Evolutionary conservation across 2,329 filamentous ascomycete species (phyloP), one percentile per base, ranked within the genome.

Genomic region (Drechslerella coelobrocha): DNA sequence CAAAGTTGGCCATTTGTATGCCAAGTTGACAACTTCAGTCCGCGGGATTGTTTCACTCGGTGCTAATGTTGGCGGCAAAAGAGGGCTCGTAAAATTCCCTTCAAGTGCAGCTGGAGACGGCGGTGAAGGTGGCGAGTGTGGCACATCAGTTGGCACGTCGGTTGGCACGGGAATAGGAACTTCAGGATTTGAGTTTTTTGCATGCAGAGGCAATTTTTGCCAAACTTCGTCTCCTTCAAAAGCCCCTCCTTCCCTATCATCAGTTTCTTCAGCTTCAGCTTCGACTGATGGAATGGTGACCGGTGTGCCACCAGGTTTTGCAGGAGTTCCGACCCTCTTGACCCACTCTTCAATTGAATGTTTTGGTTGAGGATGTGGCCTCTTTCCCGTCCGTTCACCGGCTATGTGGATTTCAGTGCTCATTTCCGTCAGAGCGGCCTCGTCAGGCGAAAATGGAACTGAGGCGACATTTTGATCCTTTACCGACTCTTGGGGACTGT

Each of bases 361-460:
- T 7, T 27, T 51, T 2, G 57, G 53, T 31, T 59, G 66, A 8
- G 19, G 48, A 39, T 71, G 66, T 26, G 66, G 19, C 48, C 66
- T n/a, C 27, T 71, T 71, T 26, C 50, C 48, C 12, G 21, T 63
- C 9, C 66, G 21, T 24, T 63, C 52, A 5, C 66, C 66, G 41
- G 52, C 66, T 14, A 71, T 71, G 12, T 59, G 54, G 17, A 71
- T 71, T 26, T 71, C 66, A n/a, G 66, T 71, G 29, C 66, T 71
- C 51, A 71, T 71, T 19, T 71, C 66, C 7, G 66, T 71, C 50
- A 71, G 17, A 2, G 66, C 66, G 2, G 57, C 27, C 27, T 71
- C 66, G 41, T 61, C 56, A 6, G 51, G 27, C 27, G 66, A 48
- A 8, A 17, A 43, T 21, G 53, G 41, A 14, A 19, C 41, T 4